Conservation (phyloP, 805 yeast species). For the Hanseniaspora thailandica region DNA sequence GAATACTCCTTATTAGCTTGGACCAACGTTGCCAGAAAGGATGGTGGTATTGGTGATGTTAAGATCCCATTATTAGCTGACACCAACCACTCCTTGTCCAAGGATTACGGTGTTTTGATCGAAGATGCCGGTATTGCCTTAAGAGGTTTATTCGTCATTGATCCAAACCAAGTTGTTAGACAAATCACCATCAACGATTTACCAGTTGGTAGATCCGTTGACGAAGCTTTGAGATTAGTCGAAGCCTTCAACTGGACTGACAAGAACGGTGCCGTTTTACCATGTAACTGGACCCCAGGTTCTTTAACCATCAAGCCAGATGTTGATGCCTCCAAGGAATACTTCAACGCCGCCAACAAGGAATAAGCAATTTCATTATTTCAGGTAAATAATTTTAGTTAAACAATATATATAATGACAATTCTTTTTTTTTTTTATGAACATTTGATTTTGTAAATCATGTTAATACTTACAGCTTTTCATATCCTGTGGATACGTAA, state of each 20-base stretch:
- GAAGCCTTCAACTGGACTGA: constrained; percentile 99
- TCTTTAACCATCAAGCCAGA: constrained; percentile 81
- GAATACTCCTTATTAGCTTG: constrained; percentile 96
- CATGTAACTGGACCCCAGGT: constrained; percentile 98
- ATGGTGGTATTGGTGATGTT: constrained; percentile 96
- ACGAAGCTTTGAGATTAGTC: constrained; percentile 91
- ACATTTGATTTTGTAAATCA: no score
- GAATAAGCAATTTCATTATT: neutral
- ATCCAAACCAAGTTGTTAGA: constrained; percentile 89
- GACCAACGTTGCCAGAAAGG: constrained; percentile 93
- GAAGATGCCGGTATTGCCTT: constrained; percentile 95
- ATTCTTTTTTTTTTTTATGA: neutral
- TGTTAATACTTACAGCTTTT: neutral
- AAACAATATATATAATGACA: neutral
- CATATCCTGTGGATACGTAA: constrained; percentile 52
- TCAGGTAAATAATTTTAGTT: neutral
- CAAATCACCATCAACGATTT: constrained; percentile 96
- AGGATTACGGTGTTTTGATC: constrained; percentile 92
- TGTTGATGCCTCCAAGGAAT: constrained; percentile 65
- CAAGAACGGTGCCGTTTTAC: constrained; percentile 98
- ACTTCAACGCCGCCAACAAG: constrained; percentile 55
- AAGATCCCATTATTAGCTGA: constrained; percentile 92
- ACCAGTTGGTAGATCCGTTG: constrained; percentile 98
- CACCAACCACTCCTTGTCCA: constrained; percentile 88
- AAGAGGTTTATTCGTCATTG: constrained; percentile 96